A percentile compares a stretch with the other conserved stretches of the same genome.
Conservation (phyloP, 2,329 filamentous ascomycete genomes). For the Parastagonospora nodorum region DNA sequence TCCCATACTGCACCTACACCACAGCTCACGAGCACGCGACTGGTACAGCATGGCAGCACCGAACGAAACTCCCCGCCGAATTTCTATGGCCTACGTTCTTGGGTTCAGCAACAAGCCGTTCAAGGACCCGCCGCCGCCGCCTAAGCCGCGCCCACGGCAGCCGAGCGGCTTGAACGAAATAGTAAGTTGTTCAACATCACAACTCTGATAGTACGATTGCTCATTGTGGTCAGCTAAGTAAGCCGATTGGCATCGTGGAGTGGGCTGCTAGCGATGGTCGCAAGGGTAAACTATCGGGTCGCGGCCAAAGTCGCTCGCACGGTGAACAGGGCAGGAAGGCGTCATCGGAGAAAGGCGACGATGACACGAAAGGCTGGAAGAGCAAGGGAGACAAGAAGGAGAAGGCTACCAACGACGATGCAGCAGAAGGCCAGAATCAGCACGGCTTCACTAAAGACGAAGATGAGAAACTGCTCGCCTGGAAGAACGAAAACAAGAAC, state of each 20-base stretch:
- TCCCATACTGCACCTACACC: not conserved
- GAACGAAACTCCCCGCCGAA: conserved; percentile 13
- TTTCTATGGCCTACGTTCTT: conserved; percentile 35
- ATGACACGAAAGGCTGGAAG: conserved; percentile 2
- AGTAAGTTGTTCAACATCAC: conserved; percentile 1
- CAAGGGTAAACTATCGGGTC: conserved; percentile 28
- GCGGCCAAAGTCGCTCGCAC: conserved; percentile 19
- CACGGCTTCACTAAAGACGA: conserved; percentile 44
- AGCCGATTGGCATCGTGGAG: conserved; percentile 35
- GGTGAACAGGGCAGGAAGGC: conserved; percentile 17
- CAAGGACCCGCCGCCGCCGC: conserved; percentile 24
- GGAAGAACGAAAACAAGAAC: conserved; percentile 37
- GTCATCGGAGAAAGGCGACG: conserved; percentile 10
- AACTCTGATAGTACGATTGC: not conserved
- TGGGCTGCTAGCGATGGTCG: conserved; percentile 43
- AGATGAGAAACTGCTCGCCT: conserved; percentile 46
- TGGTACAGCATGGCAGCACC: conserved; percentile 18
- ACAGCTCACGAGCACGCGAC: not conserved
- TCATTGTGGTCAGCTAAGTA: conserved; percentile 17
- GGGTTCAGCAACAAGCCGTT: conserved; percentile 38
- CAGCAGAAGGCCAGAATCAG: not conserved
- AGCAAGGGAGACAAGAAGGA: not conserved
- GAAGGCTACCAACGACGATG: conserved; percentile 1
- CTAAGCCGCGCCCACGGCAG: conserved; percentile 10
- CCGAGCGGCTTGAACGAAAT: conserved; percentile 16